Evolutionary conservation across 192 early-diverging fungal genomes (phyloP).

Genomic region (Gaertneriomyces sp.): DNA sequence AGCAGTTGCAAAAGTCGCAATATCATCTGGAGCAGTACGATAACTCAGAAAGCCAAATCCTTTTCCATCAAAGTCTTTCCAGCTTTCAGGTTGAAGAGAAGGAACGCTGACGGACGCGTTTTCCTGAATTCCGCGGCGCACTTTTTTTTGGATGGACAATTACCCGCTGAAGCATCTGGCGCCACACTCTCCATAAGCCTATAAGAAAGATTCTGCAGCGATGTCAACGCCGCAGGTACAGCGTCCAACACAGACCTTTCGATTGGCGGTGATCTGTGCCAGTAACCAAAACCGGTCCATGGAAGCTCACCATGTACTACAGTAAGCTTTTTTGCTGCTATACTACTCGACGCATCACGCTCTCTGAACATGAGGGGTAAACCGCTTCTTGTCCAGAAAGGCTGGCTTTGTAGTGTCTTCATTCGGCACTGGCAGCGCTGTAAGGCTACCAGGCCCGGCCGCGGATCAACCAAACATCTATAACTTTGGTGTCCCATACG

Average conservation of each 20-base stretch:
- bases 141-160: too few relatives aligned
- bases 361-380: background rate
- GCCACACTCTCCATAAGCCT: too few relatives aligned
- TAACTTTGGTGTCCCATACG: slow-evolving; percentile 88
- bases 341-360: background rate
- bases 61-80: too few relatives aligned
- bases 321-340: slow-evolving; percentile 33
- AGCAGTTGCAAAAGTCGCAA: too few relatives aligned
- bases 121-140: too few relatives aligned
- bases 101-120: too few relatives aligned
- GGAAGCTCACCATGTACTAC: slow-evolving; percentile 85
- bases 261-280: slow-evolving; percentile 91
- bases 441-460: slow-evolving; percentile 84
- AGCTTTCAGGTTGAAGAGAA: too few relatives aligned
- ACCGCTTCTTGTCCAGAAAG: slow-evolving; percentile 29
- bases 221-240: slow-evolving; percentile 1
- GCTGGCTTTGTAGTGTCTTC: slow-evolving; percentile 80
- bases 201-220: too few relatives aligned
- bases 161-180: too few relatives aligned
- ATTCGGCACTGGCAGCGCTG: slow-evolving; percentile 86
- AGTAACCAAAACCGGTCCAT: slow-evolving; percentile 97
- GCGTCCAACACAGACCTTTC: slow-evolving; percentile 15
- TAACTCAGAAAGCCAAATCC: too few relatives aligned
- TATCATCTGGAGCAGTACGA: too few relatives aligned
- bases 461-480: slow-evolving; percentile 87